Evolutionary conservation across 495 filamentous ascomycete genomes (phyloP).

Genomic region (Penicillium crystallinum): DNA sequence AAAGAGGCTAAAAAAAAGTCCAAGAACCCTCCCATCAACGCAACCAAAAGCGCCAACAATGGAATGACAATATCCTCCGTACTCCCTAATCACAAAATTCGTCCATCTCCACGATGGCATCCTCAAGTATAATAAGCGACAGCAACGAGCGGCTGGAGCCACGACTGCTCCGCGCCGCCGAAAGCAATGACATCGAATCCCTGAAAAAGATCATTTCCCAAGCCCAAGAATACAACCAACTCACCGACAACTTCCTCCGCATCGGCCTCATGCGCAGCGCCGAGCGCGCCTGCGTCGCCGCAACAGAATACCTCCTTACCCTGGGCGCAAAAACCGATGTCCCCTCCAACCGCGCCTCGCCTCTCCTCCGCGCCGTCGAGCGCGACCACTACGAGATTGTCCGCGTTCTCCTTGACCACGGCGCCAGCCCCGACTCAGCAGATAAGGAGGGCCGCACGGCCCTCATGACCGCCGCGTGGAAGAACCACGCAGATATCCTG

Average conservation of each 20-base stretch:
- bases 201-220: slow-evolving; percentile 34
- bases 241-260: slow-evolving; percentile 47
- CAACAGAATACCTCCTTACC: slow-evolving; percentile 43
- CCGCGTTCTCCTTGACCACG: slow-evolving; percentile 39
- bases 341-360: slow-evolving; percentile 34
- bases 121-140: slow-evolving; percentile 38
- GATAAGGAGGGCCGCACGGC: slow-evolving; percentile 50
- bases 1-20: not conserved
- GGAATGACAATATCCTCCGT: slow-evolving; percentile 2
- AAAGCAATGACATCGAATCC: slow-evolving; percentile 35
- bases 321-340: slow-evolving; percentile 44
- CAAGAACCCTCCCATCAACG: not conserved
- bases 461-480: slow-evolving; percentile 56
- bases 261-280: slow-evolving; percentile 47
- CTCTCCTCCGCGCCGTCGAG: slow-evolving; percentile 48
- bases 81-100: not conserved
- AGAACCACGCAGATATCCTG: slow-evolving; percentile 48
- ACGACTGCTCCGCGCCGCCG: slow-evolving; percentile 47
- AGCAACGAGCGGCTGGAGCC: slow-evolving; percentile 48
- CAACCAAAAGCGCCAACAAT: not conserved
- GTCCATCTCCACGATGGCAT: slow-evolving; percentile 19
- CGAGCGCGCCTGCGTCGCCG: slow-evolving; percentile 40
- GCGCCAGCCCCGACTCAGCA: slow-evolving; percentile 33
- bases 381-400: slow-evolving; percentile 44
- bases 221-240: slow-evolving; percentile 38